A percentile compares a stretch with the other conserved stretches of the same genome.
phyloP scores from a whole-genome alignment of 306 rosid species.

The Lathyrus tuberosus region DNA sequence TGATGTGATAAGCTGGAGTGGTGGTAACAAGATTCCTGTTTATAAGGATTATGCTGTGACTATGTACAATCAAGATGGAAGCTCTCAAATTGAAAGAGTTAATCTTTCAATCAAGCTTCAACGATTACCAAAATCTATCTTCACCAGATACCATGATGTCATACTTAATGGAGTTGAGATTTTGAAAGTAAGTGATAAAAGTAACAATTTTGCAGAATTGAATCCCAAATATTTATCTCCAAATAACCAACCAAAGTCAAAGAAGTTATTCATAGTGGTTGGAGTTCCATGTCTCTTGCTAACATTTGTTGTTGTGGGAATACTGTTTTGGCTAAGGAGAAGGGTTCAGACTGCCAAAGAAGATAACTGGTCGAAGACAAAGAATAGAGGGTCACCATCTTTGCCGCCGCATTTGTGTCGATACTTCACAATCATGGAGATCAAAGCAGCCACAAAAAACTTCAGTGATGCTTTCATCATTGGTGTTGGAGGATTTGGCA shows the following conservation, averaged over 20 bases:
- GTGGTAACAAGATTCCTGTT: no score
- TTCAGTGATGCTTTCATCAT: slow-evolving; percentile 8
- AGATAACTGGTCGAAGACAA: not conserved
- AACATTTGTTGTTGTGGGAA: not conserved
- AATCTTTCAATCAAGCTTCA: slow-evolving; percentile 29
- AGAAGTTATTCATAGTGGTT: no score
- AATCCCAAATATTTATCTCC: no score
- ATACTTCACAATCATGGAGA: slow-evolving; percentile 27
- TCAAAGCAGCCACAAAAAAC: slow-evolving; percentile 39
- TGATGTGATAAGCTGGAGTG: no score
- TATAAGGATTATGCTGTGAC: no score
- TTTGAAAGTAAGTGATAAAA: slow-evolving; percentile 35
- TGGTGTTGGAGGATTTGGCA: no score
- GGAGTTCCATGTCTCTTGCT: no score
- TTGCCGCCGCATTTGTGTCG: slow-evolving; percentile 37
- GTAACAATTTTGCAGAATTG: slow-evolving; percentile 16
- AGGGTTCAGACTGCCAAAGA: not conserved
- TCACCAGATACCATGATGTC: not conserved
- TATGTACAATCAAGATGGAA: no score
- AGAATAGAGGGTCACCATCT: not conserved
- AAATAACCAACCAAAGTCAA: no score
- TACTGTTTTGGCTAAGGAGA: not conserved
- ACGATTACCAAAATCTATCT: not conserved
- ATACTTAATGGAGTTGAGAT: slow-evolving; percentile 37
- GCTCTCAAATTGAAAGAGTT: not conserved